Base-by-base conservation (phyloP, 495 filamentous ascomycete species). In the Melanomma pulvis-pyrius region DNA sequence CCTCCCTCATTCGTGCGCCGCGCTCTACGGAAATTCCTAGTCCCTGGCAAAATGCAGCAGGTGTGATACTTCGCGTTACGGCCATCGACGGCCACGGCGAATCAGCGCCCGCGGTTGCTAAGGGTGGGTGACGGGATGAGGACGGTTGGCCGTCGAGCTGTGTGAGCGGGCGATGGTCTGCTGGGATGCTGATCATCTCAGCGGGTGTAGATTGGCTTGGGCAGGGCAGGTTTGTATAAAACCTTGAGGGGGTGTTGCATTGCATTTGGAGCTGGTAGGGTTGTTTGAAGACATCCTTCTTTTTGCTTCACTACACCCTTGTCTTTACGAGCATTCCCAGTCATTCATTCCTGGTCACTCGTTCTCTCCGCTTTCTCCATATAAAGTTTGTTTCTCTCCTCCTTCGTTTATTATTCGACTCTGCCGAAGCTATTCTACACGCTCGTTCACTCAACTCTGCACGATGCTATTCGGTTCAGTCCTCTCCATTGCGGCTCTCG, bases 401-500 rank as follows among this genome's bases (percentile, higher is more conserved):
- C 39, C 17, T n/a, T 26, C 13, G 7, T 22, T 26, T 19, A 51
- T 19, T 22, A 6, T 2, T 25, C 26, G 9, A 34, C 30, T 5
- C 12, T 15, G 3, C 39, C 17, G n/a, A 2, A 44, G 17, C 17
- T 44, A 15, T 17, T 15, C n/a, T 32, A 21, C 25, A 55, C 30
- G 21, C 29, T 34, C n/a, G 8, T 30, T 28, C n/a, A n/a, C n/a
- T n/a, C n/a, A n/a, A n/a, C n/a, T 26, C 13, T 15, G 9, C 56
- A 48, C 11, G 7, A 59, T 59, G 56, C n/a, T 59, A 41, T 60
- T 54, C 30, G 1, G 19, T 15, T 48, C 44, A 8, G n/a, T 60
- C 21, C 12, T 60, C 32, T 59, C 30, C 24, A 15, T 60, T 1
- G 63, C 32, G 55, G 55, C 28, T 3, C 15, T 52, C 21, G 44